Base-by-base conservation (phyloP, 768 basidiomycete species). In the Trametes meyenii region DNA sequence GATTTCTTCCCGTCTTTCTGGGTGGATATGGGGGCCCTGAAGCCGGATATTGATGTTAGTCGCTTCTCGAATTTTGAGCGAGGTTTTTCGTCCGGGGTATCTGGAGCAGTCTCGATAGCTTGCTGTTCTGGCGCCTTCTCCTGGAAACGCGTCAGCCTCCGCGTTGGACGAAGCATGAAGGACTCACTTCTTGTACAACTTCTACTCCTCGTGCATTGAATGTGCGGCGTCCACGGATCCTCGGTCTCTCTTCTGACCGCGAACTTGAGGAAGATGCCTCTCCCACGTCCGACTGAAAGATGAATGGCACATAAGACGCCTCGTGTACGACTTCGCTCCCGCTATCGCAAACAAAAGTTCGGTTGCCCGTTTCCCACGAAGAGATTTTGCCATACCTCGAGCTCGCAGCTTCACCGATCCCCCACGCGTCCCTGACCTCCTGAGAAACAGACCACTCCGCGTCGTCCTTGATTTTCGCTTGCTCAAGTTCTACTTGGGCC, bases 291-390 rank as follows among this genome's bases (percentile, higher is more conserved):
- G 79, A 74, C 55, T 79, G 73, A 66, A 86, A 87, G 17, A 88
- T 72, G 71, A 89, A 89, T 4, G 87, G 87, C 26, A 88, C 71
- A 71, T 87, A 88, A 0, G 87, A 89, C 16, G 79, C 67, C 71
- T 89, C 87, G 67, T 87, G 79, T 43, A 79, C 75, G 40, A 71
- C 60, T 3, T 64, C 50, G 16, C 67, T 55, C 29, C 71, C 74
- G 48, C 17, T 36, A 23, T 12, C 29, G 8, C 7, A 4, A 23
- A 23, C 14, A 33, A 4, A 36, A 17, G 17, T 10, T 52, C 36
- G 19, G 36, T 19, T 13, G 11, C 5, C 24, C 43, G 52, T 51
- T 17, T 55, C 40, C 10, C 62, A 53, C 58, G 52, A 58, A 19
- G 44, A 21, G 35, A 26, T 39, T 14, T 7, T 1, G 21, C 8